Evolutionary conservation across 495 filamentous ascomycete species (phyloP), one percentile per base, ranked within the genome.

Genomic region (Penicillium macrosclerotiorum): DNA sequence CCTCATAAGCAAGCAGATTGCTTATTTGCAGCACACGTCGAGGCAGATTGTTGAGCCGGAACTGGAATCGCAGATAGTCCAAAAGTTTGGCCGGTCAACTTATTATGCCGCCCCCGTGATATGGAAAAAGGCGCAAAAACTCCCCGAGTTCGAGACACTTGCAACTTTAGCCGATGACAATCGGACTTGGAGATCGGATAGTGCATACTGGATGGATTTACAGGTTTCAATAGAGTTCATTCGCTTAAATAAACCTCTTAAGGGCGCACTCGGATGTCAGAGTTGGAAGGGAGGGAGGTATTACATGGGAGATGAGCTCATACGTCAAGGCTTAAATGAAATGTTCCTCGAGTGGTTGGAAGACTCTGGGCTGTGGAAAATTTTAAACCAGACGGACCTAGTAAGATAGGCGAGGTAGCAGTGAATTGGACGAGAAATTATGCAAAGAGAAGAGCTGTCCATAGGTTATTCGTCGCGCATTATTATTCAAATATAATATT

Each of bases 301-400:
- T 19, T 44, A 43, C 11, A 56, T 60, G 45, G 57, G 57, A 0
- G 57, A 57, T 50, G 53, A 60, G 30, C 42, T 60, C 11, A 14
- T 60, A 14, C 53, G 57, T 9, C 53, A 57, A 30, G 57, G 57
- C 11, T 36, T 60, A 29, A 52, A 48, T 32, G 57, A 60, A 31
- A 17, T 45, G 3, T 56, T 60, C 23, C 37, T 60, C 12, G 53
- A 55, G n/a, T 60, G 53, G 49, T 20, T 60, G 19, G 46, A 26
- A 17, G 26, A 12, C 22, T 35, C 52, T 2, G 57, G 53, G 20
- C 43, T 57, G 4, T 52, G 47, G 37, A 24, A 30, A 4, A 12
- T 53, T 23, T 55, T n/a, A n/a, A n/a, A n/a, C n/a, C n/a, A n/a
- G n/a, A n/a, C n/a, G n/a, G n/a, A n/a, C n/a, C n/a, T n/a, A n/a